Percentiles rank a stretch among this genome's conserved stretches.
Conservation (phyloP, 129 eudicot species). For the Lactuca saligna region DNA sequence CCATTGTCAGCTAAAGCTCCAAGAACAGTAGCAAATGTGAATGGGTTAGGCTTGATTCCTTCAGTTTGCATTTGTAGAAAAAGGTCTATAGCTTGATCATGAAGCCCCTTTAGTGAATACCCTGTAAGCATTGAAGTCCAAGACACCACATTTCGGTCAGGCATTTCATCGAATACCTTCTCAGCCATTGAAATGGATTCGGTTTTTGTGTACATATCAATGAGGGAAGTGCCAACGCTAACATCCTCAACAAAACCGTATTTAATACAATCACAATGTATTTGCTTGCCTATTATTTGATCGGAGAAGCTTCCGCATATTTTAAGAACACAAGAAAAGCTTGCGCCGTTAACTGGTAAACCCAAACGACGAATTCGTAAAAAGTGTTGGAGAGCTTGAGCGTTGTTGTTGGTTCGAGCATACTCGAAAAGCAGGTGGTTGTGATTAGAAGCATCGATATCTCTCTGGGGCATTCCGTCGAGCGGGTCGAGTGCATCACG, state of each 20-base stretch:
- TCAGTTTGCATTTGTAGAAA: conserved; percentile 54
- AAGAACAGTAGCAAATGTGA: conserved; percentile 67
- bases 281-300: conserved; percentile 53
- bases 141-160: conserved; percentile 73
- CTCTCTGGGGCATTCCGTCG: conserved; percentile 51
- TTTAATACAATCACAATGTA: conserved; percentile 72
- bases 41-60: conserved; percentile 70
- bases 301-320: conserved; percentile 63
- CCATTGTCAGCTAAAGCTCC: conserved; percentile 72
- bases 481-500: conserved; percentile 49
- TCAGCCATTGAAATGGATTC: conserved; percentile 47
- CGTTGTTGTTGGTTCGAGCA: conserved; percentile 51
- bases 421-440: conserved; percentile 70
- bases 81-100: conserved; percentile 43
- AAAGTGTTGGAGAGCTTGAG: conserved; percentile 49
- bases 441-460: conserved; percentile 31
- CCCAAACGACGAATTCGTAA: conserved; percentile 45
- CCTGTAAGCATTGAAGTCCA: conserved; percentile 96
- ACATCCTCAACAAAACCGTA: conserved; percentile 67
- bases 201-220: conserved; percentile 79
- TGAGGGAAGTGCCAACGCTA: conserved; percentile 86
- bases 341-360: conserved; percentile 57
- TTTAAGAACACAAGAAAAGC: conserved; percentile 72
- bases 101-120: conserved; percentile 48
- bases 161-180: conserved; percentile 65